Evolutionary conservation across 352 stramenopile species (phyloP), one percentile per base, ranked within the genome.

Genomic region (Pythium rhizo-oryzae): DNA sequence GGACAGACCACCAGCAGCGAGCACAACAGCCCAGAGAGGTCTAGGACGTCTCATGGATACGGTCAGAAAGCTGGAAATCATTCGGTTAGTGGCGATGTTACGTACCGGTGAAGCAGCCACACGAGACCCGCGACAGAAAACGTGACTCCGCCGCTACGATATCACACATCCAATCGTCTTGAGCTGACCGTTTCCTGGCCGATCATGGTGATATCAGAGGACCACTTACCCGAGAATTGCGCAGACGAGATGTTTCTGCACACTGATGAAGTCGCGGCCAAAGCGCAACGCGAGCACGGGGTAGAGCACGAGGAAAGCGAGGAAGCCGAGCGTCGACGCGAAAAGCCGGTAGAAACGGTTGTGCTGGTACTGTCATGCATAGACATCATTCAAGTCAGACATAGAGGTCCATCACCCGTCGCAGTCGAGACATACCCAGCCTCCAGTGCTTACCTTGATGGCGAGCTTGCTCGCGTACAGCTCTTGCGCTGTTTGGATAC

Each of bases 311-410:
- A 91, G 64, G 49, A 91, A 89, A 12, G 74, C 81, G 39, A 93
- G 83, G 52, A 92, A 93, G 0, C 77, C 81, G 19, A 92, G 33
- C 46, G 90, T 82, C 33, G 68, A 74, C 8, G 83, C 66, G 41
- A 93, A 91, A 19, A 93, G 51, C 6, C 85, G 74, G 47, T 75
- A 83, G 60, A 93, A 93, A 21, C 82, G 67, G 37, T 87, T 93
- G 63, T 91, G 76, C 21, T 75, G 74, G 52, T 83, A 71, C 85
- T 93, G 25, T 19, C 59, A 57, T 41, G 13, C 35, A 33, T 33
- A 33, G 28, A 33, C 28, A 33, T 6, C 28, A 33, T 33, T 33
- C 37, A 43, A 4, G 15, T 12, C 37, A 43, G 37, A 43, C 9
- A 41, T 12, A 43, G 15, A 18, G 15, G 2, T 43, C 37, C 37